These are phyloP conservation scores for Boehmeria nivea DNA, from an alignment of 306 rosid genomes.

Conservation along the genomic window DNA sequence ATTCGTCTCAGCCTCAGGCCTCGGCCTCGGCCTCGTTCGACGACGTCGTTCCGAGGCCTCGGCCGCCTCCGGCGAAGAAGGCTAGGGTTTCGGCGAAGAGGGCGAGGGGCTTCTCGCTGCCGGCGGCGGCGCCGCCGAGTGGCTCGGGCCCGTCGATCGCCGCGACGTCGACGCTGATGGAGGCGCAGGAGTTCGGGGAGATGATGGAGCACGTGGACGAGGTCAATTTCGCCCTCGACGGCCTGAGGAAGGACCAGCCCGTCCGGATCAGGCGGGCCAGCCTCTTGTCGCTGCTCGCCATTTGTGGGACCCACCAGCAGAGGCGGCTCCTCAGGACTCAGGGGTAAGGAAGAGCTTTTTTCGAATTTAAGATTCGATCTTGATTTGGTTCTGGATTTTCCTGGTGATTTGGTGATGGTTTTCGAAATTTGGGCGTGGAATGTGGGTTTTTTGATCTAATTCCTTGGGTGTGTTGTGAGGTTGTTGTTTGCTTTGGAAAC, in stretches of 20 bases:
- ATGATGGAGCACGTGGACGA: constrained; percentile 99
- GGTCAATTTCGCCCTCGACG: constrained; percentile 94
- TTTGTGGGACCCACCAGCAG: constrained; percentile 75
- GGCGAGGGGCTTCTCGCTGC: constrained; percentile 6
- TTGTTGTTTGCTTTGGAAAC: too few relatives aligned
- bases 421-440: too few relatives aligned
- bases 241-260: constrained; percentile 78
- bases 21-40: constrained; percentile 25
- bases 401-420: not conserved
- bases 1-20: constrained; percentile 23
- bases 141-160: constrained; percentile 34
- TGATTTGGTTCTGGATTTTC: not conserved
- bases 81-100: constrained; percentile 18
- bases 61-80: constrained; percentile 44
- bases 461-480: too few relatives aligned
- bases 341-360: constrained; percentile 46
- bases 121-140: not conserved
- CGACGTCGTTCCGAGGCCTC: constrained; percentile 40
- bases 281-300: constrained; percentile 64
- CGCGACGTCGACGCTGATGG: constrained; percentile 86
- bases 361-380: constrained; percentile 2
- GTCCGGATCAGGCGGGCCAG: constrained; percentile 94
- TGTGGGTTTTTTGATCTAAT: too few relatives aligned
- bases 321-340: constrained; percentile 84
- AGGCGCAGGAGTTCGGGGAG: constrained; percentile 99